Conservation (phyloP, 345 rosid species). For the Citrus cavaleriei region DNA sequence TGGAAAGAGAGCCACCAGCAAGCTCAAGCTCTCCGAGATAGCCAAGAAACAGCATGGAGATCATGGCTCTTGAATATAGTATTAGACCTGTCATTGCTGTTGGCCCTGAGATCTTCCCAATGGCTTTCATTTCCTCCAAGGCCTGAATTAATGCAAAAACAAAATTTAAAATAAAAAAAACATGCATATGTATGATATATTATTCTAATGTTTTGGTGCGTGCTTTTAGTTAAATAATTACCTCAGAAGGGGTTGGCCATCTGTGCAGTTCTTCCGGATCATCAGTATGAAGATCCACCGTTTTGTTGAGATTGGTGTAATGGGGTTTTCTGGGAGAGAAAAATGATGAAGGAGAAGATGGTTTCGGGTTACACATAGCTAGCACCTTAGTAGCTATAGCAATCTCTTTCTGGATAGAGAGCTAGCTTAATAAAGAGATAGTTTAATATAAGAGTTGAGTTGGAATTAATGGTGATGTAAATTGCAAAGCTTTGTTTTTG, state of each 20-base stretch:
- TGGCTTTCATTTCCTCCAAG: slow-evolving; percentile 71
- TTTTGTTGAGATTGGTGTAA: slow-evolving; percentile 41
- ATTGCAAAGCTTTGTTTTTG: background rate
- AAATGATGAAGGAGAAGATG: slow-evolving; percentile 56
- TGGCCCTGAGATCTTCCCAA: slow-evolving; percentile 91
- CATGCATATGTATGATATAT: background rate
- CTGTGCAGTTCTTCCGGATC: slow-evolving; percentile 40
- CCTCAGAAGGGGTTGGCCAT: slow-evolving; percentile 91
- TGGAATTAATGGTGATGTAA: background rate
- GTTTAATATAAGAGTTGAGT: background rate
- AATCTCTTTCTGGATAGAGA: slow-evolving; percentile 4
- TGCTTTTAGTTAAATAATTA: slow-evolving; percentile 7
- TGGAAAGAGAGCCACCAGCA: slow-evolving; percentile 94
- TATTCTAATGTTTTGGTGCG: background rate
- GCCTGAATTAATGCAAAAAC: slow-evolving; percentile 43
- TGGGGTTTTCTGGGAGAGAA: slow-evolving; percentile 36
- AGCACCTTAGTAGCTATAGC: background rate
- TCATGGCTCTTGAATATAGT: slow-evolving; percentile 86
- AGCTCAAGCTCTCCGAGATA: slow-evolving; percentile 92
- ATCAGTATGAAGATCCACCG: slow-evolving; percentile 26
- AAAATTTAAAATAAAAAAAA: no score
- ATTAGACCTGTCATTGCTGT: slow-evolving; percentile 78
- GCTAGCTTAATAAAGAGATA: background rate
- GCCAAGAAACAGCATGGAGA: slow-evolving; percentile 98
- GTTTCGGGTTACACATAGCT: slow-evolving; percentile 58